phyloP scores from a whole-genome alignment of 129 eudicot genomes.

The Ambrosia artemisiifolia region DNA sequence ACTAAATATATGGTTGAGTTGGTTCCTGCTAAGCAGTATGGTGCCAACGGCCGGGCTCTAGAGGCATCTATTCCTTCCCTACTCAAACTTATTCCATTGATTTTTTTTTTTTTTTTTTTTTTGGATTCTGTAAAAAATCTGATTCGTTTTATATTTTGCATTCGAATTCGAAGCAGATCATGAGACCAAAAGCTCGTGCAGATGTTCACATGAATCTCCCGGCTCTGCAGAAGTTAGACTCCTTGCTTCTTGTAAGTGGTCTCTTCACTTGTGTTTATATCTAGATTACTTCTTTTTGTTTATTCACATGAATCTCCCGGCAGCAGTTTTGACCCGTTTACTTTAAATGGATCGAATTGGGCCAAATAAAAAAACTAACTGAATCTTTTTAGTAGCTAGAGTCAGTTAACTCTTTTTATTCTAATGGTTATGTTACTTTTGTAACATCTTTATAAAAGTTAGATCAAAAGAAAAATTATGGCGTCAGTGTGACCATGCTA shows the following conservation, averaged over 20 bases:
- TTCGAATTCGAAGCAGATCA: conserved; percentile 48
- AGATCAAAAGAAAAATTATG: neutral
- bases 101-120: neutral
- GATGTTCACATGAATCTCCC: conserved; percentile 89
- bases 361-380: neutral
- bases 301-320: too few relatives aligned
- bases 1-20: conserved; percentile 88
- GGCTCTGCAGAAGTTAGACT: conserved; percentile 83
- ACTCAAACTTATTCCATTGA: neutral
- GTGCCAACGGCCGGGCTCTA: conserved; percentile 59
- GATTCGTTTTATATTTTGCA: neutral
- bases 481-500: neutral
- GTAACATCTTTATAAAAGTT: neutral
- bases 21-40: conserved; percentile 82
- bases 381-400: too few relatives aligned
- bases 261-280: conserved; percentile 12
- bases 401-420: too few relatives aligned
- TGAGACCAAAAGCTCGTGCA: conserved; percentile 88
- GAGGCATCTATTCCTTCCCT: conserved; percentile 51
- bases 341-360: neutral
- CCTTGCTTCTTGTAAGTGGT: conserved; percentile 88
- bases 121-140: too few relatives aligned
- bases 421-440: neutral
- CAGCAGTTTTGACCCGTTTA: neutral
- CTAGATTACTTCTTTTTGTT: neutral